Evolutionary conservation across 2,329 filamentous ascomycete species (phyloP).

Genomic region (Ophiostoma novo-ulmi): DNA sequence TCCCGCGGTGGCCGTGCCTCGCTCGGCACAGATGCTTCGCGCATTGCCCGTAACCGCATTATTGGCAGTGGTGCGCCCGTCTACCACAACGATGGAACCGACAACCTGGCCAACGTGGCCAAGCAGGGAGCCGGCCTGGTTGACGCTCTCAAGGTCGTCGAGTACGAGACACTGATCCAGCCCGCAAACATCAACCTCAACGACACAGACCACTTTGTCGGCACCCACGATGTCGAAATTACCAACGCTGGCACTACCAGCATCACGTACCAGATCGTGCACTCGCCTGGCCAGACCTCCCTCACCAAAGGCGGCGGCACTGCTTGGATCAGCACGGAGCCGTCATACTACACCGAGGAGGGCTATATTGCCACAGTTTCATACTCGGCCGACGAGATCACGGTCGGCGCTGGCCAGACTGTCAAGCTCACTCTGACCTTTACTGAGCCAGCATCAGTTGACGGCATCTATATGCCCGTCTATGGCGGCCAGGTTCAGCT

Average conservation of each 20-base stretch:
- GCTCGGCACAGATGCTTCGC: not conserved
- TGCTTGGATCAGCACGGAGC: not conserved
- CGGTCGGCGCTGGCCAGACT: not conserved
- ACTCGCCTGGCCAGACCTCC: constrained; percentile 3
- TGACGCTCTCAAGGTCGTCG: constrained; percentile 25
- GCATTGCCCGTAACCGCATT: constrained; percentile 15
- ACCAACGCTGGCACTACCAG: constrained; percentile 15
- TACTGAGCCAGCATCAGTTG: constrained; percentile 13
- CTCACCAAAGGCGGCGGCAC: not conserved
- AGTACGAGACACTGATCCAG: constrained; percentile 16
- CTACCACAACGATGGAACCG: constrained; percentile 12
- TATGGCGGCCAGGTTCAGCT: constrained; percentile 36
- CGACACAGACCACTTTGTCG: constrained; percentile 24
- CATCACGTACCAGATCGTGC: constrained; percentile 21
- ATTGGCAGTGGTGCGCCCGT: constrained; percentile 12
- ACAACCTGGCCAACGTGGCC: constrained; percentile 16
- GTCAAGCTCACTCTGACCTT: not conserved
- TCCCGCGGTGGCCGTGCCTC: not conserved
- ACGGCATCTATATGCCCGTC: constrained; percentile 32
- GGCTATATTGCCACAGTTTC: not conserved
- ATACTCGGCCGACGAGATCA: constrained; percentile 8
- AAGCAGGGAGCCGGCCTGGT: constrained; percentile 25
- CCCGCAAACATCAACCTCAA: constrained; percentile 24
- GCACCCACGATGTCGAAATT: constrained; percentile 18
- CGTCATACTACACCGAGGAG: not conserved